Conservation (phyloP, 805 yeast species). For the Yamadazyma scolyti region DNA sequence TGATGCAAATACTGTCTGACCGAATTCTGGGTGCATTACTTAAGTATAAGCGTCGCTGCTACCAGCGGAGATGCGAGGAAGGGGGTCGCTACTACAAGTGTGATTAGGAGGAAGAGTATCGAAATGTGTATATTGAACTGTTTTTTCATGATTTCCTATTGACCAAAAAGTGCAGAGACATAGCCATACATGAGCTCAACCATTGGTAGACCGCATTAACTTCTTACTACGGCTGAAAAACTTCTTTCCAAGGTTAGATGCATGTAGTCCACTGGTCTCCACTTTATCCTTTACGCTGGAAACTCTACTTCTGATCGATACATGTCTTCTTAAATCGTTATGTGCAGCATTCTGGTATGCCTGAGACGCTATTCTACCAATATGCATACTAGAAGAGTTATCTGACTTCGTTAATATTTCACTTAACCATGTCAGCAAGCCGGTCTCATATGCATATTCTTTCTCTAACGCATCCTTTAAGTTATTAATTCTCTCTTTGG, state of each 20-base stretch:
- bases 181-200: constrained; percentile 1
- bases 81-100: too few relatives aligned
- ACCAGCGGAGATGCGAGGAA: too few relatives aligned
- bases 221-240: constrained; percentile 56
- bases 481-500: constrained; percentile 38
- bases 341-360: constrained; percentile 66
- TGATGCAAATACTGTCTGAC: not conserved
- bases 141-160: not conserved
- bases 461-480: constrained; percentile 41
- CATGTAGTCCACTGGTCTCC: constrained; percentile 42
- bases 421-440: constrained; percentile 55
- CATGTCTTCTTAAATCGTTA: constrained; percentile 48
- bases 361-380: constrained; percentile 55
- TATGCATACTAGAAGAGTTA: constrained; percentile 32
- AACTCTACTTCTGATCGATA: constrained; percentile 43
- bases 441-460: constrained; percentile 48
- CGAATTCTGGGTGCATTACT: too few relatives aligned
- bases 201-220: constrained; percentile 23
- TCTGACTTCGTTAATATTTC: constrained; percentile 40
- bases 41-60: too few relatives aligned
- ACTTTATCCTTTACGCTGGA: constrained; percentile 49
- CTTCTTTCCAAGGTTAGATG: constrained; percentile 54
- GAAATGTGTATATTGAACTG: not conserved
- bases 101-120: too few relatives aligned
- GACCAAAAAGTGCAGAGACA: too few relatives aligned